Conservation (phyloP, 179 eudicot species). For the Corrigiola litoralis region DNA sequence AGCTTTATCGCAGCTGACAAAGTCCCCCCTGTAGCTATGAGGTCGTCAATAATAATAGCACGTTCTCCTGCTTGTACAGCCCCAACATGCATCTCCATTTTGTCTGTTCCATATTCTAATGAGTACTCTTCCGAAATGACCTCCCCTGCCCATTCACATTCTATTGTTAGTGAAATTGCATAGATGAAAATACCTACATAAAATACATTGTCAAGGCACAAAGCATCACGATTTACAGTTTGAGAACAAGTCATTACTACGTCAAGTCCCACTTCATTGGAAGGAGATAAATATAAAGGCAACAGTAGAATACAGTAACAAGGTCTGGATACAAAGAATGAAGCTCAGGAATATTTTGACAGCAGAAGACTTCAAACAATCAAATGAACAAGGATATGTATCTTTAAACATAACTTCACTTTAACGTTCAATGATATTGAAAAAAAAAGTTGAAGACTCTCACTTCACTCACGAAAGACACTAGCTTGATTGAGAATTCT, state of each 20-base stretch:
- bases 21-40: constrained; percentile 97
- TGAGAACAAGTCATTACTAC: not conserved
- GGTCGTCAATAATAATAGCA: constrained; percentile 79
- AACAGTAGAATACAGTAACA: no score
- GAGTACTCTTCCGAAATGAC: constrained; percentile 89
- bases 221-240: not conserved
- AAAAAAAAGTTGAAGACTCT: no score
- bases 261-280: no score
- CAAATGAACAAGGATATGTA: no score
- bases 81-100: constrained; percentile 94
- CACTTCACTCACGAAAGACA: no score
- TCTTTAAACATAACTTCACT: no score
- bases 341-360: no score
- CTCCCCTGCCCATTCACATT: constrained; percentile 44
- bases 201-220: not conserved
- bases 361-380: no score
- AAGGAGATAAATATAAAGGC: no score
- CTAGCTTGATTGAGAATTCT: no score
- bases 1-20: constrained; percentile 69
- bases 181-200: not conserved
- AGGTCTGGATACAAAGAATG: no score
- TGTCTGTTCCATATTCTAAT: constrained; percentile 87
- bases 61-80: constrained; percentile 90
- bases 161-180: not conserved
- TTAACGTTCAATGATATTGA: no score